Base-by-base conservation (phyloP, 1,284 basidiomycete genomes). In the Microbotryum violaceum region DNA sequence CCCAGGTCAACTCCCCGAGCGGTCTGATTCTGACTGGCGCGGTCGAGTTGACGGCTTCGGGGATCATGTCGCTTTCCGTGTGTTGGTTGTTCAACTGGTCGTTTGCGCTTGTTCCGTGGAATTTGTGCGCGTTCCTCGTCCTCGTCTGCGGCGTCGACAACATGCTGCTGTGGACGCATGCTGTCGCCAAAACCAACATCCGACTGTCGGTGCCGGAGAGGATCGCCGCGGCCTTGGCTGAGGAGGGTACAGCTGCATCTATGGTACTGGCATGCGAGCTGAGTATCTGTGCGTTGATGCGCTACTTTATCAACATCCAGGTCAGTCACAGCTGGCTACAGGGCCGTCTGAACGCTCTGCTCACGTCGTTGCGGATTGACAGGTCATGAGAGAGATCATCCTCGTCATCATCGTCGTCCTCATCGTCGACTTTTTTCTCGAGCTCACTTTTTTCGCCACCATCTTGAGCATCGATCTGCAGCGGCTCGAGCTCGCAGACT, bases 71-170 rank as follows among this genome's bases (percentile, higher is more conserved):
- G 72, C 81, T 97, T 57, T 92, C 88, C 73, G 87, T 97, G 47
- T 91, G 90, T 71, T 88, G 89, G 21, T 79, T 93, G 23, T 83
- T 86, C 51, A 87, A 89, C 2, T 88, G 91, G 75, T 85, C 85
- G 64, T 82, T 92, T 9, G 90, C 86, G 1, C 85, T 91, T 80
- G 87, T 92, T 23, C 91, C 89, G 33, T 91, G 88, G 90, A 81
- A 80, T 72, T 78, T 96, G 46, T 80, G 97, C 58, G 92, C 93
- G 0, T 89, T 97, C 65, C 88, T 97, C 54, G 91, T 98, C 55
- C 84, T 93, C 20, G 93, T 97, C 68, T 89, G 97, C 21, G 94
- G 94, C 10, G 88, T 91, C 2, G 94, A 97, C 77, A 97, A 97
- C 72, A 97, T 97, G 74, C 97, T 97, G 72, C 88, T 87, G 70